Percentiles rank a stretch among this genome's conserved stretches.
Conservation (phyloP, 2,329 filamentous ascomycete species). For the Fusarium pseudograminearum region DNA sequence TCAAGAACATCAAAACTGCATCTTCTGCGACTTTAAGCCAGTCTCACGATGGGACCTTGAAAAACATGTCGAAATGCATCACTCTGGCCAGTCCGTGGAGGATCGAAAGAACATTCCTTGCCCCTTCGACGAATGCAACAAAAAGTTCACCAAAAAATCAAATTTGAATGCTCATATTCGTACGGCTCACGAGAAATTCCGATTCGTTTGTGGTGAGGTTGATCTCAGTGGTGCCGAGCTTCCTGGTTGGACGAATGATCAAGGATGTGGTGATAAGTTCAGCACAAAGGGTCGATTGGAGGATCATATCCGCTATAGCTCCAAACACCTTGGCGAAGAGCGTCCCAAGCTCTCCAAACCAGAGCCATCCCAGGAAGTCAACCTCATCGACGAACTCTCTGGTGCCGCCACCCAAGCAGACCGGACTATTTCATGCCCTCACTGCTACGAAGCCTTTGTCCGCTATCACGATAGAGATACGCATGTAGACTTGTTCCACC, state of each 20-base stretch:
- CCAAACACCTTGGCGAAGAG: conserved; percentile 77
- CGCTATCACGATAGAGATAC: conserved; percentile 63
- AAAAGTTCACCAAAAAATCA: conserved; percentile 83
- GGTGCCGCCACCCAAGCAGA: conserved; percentile 57
- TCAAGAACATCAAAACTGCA: conserved; percentile 79
- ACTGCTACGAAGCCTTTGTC: conserved; percentile 61
- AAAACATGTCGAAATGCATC: conserved; percentile 81
- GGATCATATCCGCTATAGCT: conserved; percentile 85
- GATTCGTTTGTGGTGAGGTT: conserved; percentile 82
- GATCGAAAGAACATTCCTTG: conserved; percentile 76
- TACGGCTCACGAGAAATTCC: conserved; percentile 79
- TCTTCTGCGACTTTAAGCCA: conserved; percentile 78
- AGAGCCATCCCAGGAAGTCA: conserved; percentile 32
- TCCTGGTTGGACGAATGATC: conserved; percentile 70
- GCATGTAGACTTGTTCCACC: conserved; percentile 56
- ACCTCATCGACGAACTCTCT: conserved; percentile 59
- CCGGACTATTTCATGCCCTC: conserved; percentile 59
- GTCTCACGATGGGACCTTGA: conserved; percentile 75
- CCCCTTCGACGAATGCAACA: conserved; percentile 74
- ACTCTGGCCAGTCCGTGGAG: conserved; percentile 72
- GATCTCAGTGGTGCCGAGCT: conserved; percentile 70
- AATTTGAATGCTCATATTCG: conserved; percentile 86
- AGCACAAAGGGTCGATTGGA: conserved; percentile 82
- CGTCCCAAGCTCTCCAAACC: conserved; percentile 55
- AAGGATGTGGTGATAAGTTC: conserved; percentile 81